Percentiles rank a stretch among this genome's conserved stretches.
Evolutionary conservation across 1,284 basidiomycete species (phyloP).

Genomic region (Cutaneotrichosporon sp.): DNA sequence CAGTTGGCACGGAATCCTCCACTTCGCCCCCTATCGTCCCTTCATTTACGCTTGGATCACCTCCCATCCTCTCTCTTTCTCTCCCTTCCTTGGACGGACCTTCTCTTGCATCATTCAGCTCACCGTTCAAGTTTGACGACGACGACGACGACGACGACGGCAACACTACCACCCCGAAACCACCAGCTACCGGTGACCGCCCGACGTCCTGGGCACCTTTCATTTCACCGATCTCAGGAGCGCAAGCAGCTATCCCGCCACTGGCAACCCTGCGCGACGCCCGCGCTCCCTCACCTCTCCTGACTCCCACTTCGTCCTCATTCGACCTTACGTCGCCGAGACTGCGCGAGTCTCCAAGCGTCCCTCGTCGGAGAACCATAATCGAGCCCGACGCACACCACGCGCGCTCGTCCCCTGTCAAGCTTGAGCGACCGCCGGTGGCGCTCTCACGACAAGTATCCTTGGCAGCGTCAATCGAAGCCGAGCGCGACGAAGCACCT

Average conservation of each 20-base stretch:
- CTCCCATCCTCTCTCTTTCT: conserved; percentile 34
- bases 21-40: neutral
- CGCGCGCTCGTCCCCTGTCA: conserved; percentile 13
- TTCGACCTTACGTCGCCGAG: conserved; percentile 28
- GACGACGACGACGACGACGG: conserved; percentile 8
- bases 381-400: conserved; percentile 24
- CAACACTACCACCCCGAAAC: conserved; percentile 10
- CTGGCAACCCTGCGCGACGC: conserved; percentile 12
- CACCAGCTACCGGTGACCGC: conserved; percentile 3
- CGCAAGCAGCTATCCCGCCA: conserved; percentile 11
- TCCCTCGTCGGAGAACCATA: conserved; percentile 42
- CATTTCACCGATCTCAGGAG: neutral
- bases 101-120: conserved; percentile 13
- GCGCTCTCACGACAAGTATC: neutral
- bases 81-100: conserved; percentile 32
- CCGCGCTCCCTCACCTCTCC: conserved; percentile 15
- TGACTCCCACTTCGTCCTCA: conserved; percentile 17
- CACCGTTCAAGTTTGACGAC: conserved; percentile 8
- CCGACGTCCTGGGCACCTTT: conserved; percentile 5
- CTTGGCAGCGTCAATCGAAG: neutral
- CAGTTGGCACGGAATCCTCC: neutral
- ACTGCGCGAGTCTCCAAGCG: conserved; percentile 34
- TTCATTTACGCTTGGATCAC: conserved; percentile 19
- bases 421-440: neutral
- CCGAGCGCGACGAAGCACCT: neutral